Percentiles rank a stretch among this genome's conserved stretches.
phyloP scores from a whole-genome alignment of 2,329 filamentous ascomycete genomes.

The Fonsecaea erecta region DNA sequence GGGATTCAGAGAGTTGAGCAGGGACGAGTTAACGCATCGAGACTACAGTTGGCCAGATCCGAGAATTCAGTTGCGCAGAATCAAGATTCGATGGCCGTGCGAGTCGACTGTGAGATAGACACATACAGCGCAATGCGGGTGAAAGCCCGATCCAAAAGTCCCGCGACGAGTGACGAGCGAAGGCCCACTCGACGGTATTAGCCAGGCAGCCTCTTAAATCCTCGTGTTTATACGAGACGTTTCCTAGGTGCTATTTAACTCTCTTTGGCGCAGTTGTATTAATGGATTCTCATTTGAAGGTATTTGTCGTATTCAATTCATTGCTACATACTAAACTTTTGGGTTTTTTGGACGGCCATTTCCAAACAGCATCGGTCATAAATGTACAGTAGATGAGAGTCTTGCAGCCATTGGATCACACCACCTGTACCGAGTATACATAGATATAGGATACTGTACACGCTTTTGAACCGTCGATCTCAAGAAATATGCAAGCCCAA shows the following conservation, averaged over 20 bases:
- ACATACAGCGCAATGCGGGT: background rate
- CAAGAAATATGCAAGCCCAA: background rate
- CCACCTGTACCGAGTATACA: background rate
- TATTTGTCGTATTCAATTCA: background rate
- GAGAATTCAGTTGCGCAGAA: background rate
- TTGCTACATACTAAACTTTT: background rate
- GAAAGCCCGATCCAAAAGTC: slow-evolving; percentile 4
- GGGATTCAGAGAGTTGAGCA: too few relatives aligned
- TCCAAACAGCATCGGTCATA: background rate
- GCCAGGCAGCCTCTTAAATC: background rate
- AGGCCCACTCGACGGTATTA: background rate
- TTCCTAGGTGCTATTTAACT: too few relatives aligned
- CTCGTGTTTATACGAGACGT: too few relatives aligned
- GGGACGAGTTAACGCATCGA: slow-evolving; percentile 10
- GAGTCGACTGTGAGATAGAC: slow-evolving; percentile 12
- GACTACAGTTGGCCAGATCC: background rate
- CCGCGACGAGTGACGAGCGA: background rate
- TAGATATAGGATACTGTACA: slow-evolving; percentile 9
- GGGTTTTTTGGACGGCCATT: background rate
- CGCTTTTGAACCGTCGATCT: background rate
- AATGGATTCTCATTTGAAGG: background rate
- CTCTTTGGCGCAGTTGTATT: too few relatives aligned
- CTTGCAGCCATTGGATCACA: slow-evolving; percentile 1
- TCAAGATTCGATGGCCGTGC: slow-evolving; percentile 1
- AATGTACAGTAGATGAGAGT: slow-evolving; percentile 13